These are phyloP conservation scores for Beauveria pseudobassiana DNA, from an alignment of 2,329 filamentous ascomycete species.

Conservation along the genomic window DNA sequence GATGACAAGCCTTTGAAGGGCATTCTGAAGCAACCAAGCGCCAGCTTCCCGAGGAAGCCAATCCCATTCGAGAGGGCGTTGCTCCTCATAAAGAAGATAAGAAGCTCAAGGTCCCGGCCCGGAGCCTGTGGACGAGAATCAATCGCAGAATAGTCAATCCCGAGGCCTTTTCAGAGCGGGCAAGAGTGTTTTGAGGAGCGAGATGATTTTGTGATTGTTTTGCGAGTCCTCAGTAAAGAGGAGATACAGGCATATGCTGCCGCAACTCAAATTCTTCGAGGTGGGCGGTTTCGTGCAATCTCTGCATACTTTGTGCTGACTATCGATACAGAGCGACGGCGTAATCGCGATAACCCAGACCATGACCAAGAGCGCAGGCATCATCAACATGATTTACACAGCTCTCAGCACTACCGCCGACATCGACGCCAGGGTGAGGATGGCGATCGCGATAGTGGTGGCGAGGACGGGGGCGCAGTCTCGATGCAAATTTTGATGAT, in stretches of 20 bases:
- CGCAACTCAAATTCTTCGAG: slow-evolving; percentile 74
- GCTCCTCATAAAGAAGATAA: slow-evolving; percentile 87
- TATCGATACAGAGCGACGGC: not conserved
- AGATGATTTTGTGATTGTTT: slow-evolving; percentile 88
- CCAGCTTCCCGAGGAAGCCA: slow-evolving; percentile 77
- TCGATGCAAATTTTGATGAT: not conserved
- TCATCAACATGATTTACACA: slow-evolving; percentile 22
- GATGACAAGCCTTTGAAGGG: slow-evolving; percentile 68
- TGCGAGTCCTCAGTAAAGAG: slow-evolving; percentile 78
- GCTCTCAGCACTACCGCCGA: slow-evolving; percentile 18
- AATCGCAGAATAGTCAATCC: slow-evolving; percentile 83
- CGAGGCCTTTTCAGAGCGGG: slow-evolving; percentile 76
- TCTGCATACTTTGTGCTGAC: slow-evolving; percentile 5
- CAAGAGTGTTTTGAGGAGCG: slow-evolving; percentile 88
- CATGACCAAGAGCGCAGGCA: slow-evolving; percentile 9
- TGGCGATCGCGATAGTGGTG: slow-evolving; percentile 20
- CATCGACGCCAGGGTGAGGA: slow-evolving; percentile 22
- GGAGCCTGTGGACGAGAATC: slow-evolving; percentile 93
- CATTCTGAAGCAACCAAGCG: slow-evolving; percentile 76
- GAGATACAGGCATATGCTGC: slow-evolving; percentile 84
- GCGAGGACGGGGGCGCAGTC: slow-evolving; percentile 17
- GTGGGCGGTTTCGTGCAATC: slow-evolving; percentile 36
- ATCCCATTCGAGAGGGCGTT: slow-evolving; percentile 80
- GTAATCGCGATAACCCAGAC: not conserved
- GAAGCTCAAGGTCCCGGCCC: slow-evolving; percentile 57